Percentiles rank a stretch among this genome's conserved stretches.
phyloP scores from a whole-genome alignment of 345 rosid species.

The Litchi chinensis region DNA sequence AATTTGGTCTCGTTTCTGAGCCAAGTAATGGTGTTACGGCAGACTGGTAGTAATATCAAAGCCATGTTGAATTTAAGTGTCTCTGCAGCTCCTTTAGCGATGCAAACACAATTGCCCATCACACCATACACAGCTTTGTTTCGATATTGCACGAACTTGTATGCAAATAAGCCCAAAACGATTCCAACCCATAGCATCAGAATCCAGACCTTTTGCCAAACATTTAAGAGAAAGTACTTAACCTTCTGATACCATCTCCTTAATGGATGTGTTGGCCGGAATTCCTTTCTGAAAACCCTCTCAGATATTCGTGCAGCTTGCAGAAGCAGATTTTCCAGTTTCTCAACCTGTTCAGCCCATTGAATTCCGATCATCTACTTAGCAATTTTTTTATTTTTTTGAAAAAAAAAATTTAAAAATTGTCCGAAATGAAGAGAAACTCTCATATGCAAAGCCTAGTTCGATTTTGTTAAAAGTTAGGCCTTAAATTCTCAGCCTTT shows the following conservation, averaged over 20 bases:
- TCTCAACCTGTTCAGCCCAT: slow-evolving; percentile 44
- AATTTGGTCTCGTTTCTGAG: slow-evolving; percentile 80
- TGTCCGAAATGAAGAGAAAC: no score
- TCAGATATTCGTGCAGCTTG: slow-evolving; percentile 81
- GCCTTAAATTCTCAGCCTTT: no score
- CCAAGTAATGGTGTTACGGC: slow-evolving; percentile 92
- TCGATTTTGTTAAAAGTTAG: no score
- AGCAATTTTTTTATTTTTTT: no score
- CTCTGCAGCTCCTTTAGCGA: slow-evolving; percentile 91
- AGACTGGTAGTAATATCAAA: slow-evolving; percentile 71
- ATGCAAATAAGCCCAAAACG: slow-evolving; percentile 59
- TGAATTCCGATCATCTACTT: neutral
- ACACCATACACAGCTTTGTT: slow-evolving; percentile 53
- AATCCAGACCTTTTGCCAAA: slow-evolving; percentile 86
- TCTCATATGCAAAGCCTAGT: no score
- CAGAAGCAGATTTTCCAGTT: slow-evolving; percentile 65
- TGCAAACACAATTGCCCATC: slow-evolving; percentile 81
- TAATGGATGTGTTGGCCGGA: slow-evolving; percentile 45
- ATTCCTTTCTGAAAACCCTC: slow-evolving; percentile 58
- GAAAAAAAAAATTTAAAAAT: no score
- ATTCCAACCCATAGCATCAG: slow-evolving; percentile 73
- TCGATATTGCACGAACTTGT: slow-evolving; percentile 68
- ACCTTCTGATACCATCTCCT: slow-evolving; percentile 38
- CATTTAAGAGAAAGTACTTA: slow-evolving; percentile 70
- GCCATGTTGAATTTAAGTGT: slow-evolving; percentile 91